These are phyloP conservation scores for Pichia pseudocactophila DNA, from an alignment of 805 yeast species.

Conservation along the genomic window DNA sequence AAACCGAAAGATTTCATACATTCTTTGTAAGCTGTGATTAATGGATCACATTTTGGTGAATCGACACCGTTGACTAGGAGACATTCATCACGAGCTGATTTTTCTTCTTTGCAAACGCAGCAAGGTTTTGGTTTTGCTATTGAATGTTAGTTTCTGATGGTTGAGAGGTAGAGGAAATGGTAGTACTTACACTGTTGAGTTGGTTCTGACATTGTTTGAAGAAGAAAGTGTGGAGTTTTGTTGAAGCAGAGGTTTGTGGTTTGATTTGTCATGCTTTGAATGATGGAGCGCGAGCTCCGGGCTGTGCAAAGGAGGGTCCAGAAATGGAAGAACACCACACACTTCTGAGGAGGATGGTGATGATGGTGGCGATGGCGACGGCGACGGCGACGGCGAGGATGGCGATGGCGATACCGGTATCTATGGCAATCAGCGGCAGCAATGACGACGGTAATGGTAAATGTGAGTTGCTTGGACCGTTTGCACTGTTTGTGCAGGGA, in stretches of 20 bases:
- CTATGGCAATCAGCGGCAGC: not conserved
- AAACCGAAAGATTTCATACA: constrained; percentile 96
- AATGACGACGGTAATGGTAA: not conserved
- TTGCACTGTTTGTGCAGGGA: constrained; percentile 71
- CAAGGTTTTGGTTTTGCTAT: constrained; percentile 80
- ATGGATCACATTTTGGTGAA: constrained; percentile 65
- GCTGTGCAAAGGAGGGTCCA: too few species aligned
- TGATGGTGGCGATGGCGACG: too few species aligned
- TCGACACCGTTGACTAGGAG: constrained; percentile 76
- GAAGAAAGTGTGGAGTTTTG: too few species aligned
- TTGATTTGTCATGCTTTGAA: too few species aligned
- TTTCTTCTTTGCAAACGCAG: constrained; percentile 75
- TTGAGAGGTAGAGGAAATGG: too few species aligned
- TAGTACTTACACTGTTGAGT: not conserved
- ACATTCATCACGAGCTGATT: constrained; percentile 73
- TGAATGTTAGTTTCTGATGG: not conserved
- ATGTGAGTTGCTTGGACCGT: constrained; percentile 76
- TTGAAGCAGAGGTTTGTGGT: too few species aligned
- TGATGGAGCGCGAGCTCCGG: too few species aligned
- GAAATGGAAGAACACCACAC: too few species aligned
- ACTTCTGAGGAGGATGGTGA: too few species aligned
- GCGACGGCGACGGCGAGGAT: not conserved
- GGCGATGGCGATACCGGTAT: not conserved
- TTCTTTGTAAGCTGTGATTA: constrained; percentile 63
- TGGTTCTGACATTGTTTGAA: not conserved